Evolutionary conservation across 1,139 yeast genomes (phyloP), one percentile per base, ranked within the genome.

Genomic region (Spencermartinsiella ligniputridi): DNA sequence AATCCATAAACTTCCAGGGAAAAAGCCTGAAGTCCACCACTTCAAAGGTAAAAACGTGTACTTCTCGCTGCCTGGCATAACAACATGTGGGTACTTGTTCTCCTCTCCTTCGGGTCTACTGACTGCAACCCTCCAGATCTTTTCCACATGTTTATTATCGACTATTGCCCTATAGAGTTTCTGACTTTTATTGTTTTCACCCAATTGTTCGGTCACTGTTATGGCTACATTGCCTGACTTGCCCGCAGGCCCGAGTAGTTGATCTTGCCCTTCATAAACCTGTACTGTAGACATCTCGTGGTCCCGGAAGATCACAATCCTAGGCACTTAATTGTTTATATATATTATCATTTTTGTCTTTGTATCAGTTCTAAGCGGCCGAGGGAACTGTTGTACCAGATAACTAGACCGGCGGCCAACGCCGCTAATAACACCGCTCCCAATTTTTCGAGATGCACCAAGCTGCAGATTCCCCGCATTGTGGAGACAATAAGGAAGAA

Each of bases 1-100:
- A 15, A 25, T 8, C 42, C 42, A 40, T 3, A 60, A 41, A 2
- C 58, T 50, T 1, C 32, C 32, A 9, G 32, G 32, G 15, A 27
- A 27, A 15, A 27, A 27, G 5, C 32, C 32, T 5, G 32, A 27
- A 9, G 32, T 27, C 32, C 32, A 27, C 32, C 32, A 27, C 15
- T 27, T 27, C 15, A 27, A 27, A 27, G 32, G 32, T 5, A 5
- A 27, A 15, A 27, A 27, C 12, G 32, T 8, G 15, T 27, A 27
- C 64, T n/a, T 27, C 5, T 8, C 13, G n/a, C n/a, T n/a, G 5
- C 32, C 32, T n/a, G 32, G 32, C 15, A 9, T 27, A 15, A 27
- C 32, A 6, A 27, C 32, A 27, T 27, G 15, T 4, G 32, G 32
- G 15, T 27, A 27, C 13, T n/a, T 9, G 13, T n/a, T 15, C 15